Evolutionary conservation across 495 filamentous ascomycete genomes (phyloP).

Genomic region (Pyrenopolyporus hunteri): DNA sequence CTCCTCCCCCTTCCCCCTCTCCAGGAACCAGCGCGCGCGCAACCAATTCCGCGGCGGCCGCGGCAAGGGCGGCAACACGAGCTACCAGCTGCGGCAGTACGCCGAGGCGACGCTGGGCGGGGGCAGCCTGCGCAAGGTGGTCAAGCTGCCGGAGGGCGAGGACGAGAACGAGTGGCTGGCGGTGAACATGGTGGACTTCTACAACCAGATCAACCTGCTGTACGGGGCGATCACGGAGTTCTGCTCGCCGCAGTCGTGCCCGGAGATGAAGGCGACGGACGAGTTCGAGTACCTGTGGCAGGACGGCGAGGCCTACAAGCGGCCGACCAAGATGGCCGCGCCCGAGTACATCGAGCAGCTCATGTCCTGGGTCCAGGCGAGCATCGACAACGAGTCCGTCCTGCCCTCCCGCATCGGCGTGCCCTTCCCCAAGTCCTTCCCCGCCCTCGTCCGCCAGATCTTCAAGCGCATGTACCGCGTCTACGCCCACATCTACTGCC

Average conservation of each 20-base stretch:
- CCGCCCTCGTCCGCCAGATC: slow-evolving; percentile 83
- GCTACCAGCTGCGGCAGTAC: slow-evolving; percentile 96
- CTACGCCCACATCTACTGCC: slow-evolving; percentile 99
- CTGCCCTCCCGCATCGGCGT: slow-evolving; percentile 95
- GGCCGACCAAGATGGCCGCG: slow-evolving; percentile 96
- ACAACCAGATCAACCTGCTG: slow-evolving; percentile 98
- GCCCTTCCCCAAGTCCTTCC: slow-evolving; percentile 93
- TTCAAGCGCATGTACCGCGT: slow-evolving; percentile 99
- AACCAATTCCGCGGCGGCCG: slow-evolving; percentile 91
- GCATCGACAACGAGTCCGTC: slow-evolving; percentile 93
- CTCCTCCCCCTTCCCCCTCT: slow-evolving; percentile 3
- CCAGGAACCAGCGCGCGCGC: slow-evolving; percentile 85
- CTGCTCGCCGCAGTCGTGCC: slow-evolving; percentile 94
- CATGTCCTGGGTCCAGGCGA: slow-evolving; percentile 94
- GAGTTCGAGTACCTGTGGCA: slow-evolving; percentile 99
- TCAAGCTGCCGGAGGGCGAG: slow-evolving; percentile 95
- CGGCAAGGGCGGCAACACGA: slow-evolving; percentile 84
- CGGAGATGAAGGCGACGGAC: slow-evolving; percentile 99
- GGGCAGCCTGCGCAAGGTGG: slow-evolving; percentile 92
- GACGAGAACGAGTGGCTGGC: slow-evolving; percentile 98
- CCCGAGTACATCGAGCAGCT: slow-evolving; percentile 97
- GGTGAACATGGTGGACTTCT: slow-evolving; percentile 99
- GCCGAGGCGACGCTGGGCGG: slow-evolving; percentile 95
- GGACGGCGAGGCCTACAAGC: slow-evolving; percentile 88
- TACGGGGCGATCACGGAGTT: slow-evolving; percentile 99